Conservation (phyloP, 345 rosid species). For the Eucalyptus marginata region DNA sequence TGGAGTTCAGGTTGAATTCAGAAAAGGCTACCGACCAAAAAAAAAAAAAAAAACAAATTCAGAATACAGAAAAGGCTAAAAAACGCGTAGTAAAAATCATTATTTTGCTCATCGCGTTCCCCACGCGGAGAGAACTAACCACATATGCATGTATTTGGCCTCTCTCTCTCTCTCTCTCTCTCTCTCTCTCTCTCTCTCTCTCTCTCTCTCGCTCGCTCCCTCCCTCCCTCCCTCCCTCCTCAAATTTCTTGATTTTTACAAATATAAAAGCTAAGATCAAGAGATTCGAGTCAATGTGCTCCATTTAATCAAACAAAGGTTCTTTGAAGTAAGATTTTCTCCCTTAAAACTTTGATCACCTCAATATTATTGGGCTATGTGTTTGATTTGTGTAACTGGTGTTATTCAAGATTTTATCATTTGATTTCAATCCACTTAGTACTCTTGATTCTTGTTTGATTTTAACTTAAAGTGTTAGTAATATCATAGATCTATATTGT, state of each 20-base stretch:
- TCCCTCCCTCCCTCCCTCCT: too few relatives aligned
- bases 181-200: too few relatives aligned
- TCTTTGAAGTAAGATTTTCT: not conserved
- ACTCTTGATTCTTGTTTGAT: not conserved
- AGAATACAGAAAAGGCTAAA: too few relatives aligned
- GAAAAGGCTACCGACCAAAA: not conserved
- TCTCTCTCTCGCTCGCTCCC: too few relatives aligned
- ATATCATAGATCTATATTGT: not conserved
- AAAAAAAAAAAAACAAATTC: rapidly evolving
- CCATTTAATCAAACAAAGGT: not conserved
- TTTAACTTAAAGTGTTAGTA: not conserved
- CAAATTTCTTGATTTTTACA: too few relatives aligned
- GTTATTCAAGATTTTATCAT: not conserved
- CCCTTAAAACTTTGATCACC: not conserved
- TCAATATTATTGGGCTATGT: not conserved
- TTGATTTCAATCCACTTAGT: not conserved
- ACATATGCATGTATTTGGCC: not conserved
- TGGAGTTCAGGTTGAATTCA: not conserved
- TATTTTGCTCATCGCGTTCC: too few relatives aligned
- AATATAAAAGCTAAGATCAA: too few relatives aligned
- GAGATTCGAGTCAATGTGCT: not conserved
- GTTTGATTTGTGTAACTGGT: not conserved
- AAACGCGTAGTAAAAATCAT: too few relatives aligned
- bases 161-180: not conserved
- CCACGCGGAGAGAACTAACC: too few relatives aligned